Evolutionary conservation across 2,329 filamentous ascomycete species (phyloP).

Genomic region (Uncinocarpus reesii): DNA sequence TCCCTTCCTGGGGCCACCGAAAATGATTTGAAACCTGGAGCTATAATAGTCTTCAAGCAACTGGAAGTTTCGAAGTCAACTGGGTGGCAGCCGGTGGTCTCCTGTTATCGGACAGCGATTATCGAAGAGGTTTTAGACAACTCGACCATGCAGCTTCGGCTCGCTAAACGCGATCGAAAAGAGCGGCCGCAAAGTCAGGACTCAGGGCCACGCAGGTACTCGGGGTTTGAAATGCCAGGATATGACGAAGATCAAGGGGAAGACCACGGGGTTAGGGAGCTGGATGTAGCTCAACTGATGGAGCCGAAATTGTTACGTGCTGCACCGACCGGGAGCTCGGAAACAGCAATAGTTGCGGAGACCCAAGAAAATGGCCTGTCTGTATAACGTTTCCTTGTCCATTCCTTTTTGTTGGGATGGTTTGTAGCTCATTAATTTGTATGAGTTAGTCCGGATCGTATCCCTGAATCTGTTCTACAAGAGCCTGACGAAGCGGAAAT

Average conservation of each 20-base stretch:
- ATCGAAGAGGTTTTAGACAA: slow-evolving; percentile 49
- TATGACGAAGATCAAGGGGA: slow-evolving; percentile 46
- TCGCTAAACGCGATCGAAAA: slow-evolving; percentile 59
- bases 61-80: slow-evolving; percentile 39
- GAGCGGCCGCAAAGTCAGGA: slow-evolving; percentile 44
- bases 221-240: slow-evolving; percentile 64
- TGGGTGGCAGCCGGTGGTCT: slow-evolving; percentile 39
- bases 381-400: slow-evolving; percentile 25
- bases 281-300: slow-evolving; percentile 54
- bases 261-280: slow-evolving; percentile 51
- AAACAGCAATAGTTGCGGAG: slow-evolving; percentile 23
- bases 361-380: slow-evolving; percentile 30
- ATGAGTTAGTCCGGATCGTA: slow-evolving; percentile 11
- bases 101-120: slow-evolving; percentile 54
- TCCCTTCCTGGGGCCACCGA: slow-evolving; percentile 42
- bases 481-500: slow-evolving; percentile 12
- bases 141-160: slow-evolving; percentile 47
- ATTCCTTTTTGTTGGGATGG: background rate
- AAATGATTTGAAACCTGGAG: slow-evolving; percentile 27
- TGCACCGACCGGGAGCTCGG: slow-evolving; percentile 16
- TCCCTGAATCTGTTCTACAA: slow-evolving; percentile 9
- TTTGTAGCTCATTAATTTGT: slow-evolving; percentile 15
- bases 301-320: slow-evolving; percentile 56
- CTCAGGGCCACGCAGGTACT: slow-evolving; percentile 63
- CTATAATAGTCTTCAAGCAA: slow-evolving; percentile 40